These are phyloP conservation scores for Verticillium nonalfalfae DNA, from an alignment of 2,329 filamentous ascomycete species.

Conservation along the genomic window DNA sequence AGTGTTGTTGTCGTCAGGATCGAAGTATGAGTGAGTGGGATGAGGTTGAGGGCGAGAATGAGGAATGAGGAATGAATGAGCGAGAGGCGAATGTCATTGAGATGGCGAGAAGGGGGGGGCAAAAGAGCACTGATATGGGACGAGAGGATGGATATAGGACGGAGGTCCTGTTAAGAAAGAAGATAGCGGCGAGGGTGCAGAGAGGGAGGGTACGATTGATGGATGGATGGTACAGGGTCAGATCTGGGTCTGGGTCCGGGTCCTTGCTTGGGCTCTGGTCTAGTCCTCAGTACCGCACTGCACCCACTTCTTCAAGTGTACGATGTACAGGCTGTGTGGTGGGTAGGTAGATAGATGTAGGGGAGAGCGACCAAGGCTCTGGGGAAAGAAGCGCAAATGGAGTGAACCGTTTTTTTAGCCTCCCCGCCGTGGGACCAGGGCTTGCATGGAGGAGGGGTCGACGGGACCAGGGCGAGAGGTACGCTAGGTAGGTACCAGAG, in stretches of 20 bases:
- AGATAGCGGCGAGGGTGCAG: neutral
- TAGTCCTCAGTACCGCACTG: neutral
- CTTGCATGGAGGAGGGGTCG: constrained; percentile 14
- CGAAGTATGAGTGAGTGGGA: neutral
- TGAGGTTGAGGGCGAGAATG: neutral
- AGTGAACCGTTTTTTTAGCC: constrained; percentile 9
- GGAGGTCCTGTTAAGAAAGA: neutral
- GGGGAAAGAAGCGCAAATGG: constrained; percentile 11
- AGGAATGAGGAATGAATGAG: neutral
- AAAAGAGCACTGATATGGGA: constrained; percentile 3
- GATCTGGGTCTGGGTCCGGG: neutral
- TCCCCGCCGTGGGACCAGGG: constrained; percentile 4
- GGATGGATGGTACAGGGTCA: neutral
- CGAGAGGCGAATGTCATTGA: neutral
- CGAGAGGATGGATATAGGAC: constrained; percentile 1
- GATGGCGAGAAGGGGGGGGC: neutral
- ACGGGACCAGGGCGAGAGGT: neutral
- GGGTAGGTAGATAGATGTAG: neutral
- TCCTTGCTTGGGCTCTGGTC: neutral
- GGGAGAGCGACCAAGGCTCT: constrained; percentile 1
- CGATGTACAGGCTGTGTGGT: neutral
- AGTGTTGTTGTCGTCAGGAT: neutral
- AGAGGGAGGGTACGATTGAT: neutral
- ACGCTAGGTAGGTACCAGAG: neutral
- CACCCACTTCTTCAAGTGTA: neutral